Percentiles rank a stretch among this genome's conserved stretches.
phyloP scores from a whole-genome alignment of 148 eudicot genomes.

The Rhododendron williamsianum region DNA sequence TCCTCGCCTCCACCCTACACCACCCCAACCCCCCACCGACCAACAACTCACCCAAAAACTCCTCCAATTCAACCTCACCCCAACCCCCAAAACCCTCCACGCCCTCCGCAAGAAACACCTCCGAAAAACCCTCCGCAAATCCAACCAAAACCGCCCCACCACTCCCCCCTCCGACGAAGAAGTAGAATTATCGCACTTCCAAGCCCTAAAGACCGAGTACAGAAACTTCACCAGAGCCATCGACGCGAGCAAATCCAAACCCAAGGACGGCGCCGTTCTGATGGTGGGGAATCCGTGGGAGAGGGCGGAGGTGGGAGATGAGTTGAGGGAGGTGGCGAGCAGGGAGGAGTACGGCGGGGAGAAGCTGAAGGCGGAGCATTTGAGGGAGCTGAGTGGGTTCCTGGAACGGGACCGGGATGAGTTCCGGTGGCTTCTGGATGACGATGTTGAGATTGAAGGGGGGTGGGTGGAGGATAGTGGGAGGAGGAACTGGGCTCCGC shows the following conservation, averaged over 20 bases:
- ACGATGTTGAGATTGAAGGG: conserved; percentile 59
- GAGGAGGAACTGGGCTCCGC: conserved; percentile 17
- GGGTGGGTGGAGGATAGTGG: conserved; percentile 33
- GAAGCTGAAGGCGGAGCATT: conserved; percentile 47
- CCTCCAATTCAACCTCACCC: conserved; percentile 50
- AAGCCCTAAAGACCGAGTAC: conserved; percentile 50
- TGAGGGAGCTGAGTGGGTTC: conserved; percentile 67
- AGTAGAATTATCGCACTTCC: conserved; percentile 30
- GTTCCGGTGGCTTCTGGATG: conserved; percentile 60
- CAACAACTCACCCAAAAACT: conserved; percentile 53
- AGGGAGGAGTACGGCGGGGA: conserved; percentile 27
- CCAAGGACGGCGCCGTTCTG: neutral
- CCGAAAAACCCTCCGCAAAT: conserved; percentile 61
- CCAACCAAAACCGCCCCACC: conserved; percentile 27
- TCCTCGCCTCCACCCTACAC: conserved; percentile 29
- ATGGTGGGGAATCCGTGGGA: conserved; percentile 83
- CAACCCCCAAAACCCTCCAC: conserved; percentile 87
- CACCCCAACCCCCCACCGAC: conserved; percentile 31
- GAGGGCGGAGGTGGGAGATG: conserved; percentile 35
- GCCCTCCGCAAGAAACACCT: conserved; percentile 69
- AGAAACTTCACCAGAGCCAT: conserved; percentile 30
- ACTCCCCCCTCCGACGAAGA: conserved; percentile 45
- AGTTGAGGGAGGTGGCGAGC: conserved; percentile 39
- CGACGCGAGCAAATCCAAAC: conserved; percentile 3
- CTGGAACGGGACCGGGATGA: conserved; percentile 55